Conservation (phyloP, 495 filamentous ascomycete genomes). For the Hypoxylon subgilvum region DNA sequence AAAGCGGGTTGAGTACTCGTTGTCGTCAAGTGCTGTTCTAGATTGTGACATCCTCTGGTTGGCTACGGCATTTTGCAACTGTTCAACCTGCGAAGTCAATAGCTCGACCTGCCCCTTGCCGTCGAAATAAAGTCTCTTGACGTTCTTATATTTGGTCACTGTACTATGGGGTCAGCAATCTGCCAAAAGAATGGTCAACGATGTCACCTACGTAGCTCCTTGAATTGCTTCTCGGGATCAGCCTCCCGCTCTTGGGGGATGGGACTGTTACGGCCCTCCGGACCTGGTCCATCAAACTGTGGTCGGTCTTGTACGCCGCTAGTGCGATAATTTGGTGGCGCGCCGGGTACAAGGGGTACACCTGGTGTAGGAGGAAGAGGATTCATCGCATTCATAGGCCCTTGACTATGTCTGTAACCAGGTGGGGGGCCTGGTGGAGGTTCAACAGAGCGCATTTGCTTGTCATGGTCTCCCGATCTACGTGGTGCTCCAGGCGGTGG, state of each 20-base stretch:
- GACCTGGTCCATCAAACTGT: constrained; percentile 47
- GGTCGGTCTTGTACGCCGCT: constrained; percentile 44
- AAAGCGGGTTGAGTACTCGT: constrained; percentile 89
- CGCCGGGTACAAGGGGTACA: constrained; percentile 26
- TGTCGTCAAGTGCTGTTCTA: constrained; percentile 93
- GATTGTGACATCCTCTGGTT: constrained; percentile 95
- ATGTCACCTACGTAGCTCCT: constrained; percentile 69
- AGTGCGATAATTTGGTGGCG: constrained; percentile 48
- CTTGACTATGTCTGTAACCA: constrained; percentile 56
- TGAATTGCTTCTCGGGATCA: constrained; percentile 61
- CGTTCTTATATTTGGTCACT: constrained; percentile 97
- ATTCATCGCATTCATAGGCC: constrained; percentile 48
- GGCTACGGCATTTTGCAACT: constrained; percentile 93
- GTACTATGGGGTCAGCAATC: constrained; percentile 22
- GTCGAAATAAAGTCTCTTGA: constrained; percentile 97
- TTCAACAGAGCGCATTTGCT: constrained; percentile 50
- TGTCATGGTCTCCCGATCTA: constrained; percentile 53
- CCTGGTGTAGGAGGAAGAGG: constrained; percentile 50
- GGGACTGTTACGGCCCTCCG: constrained; percentile 64
- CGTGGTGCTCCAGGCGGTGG: constrained; percentile 55
- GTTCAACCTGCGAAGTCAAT: constrained; percentile 86
- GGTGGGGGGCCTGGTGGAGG: constrained; percentile 55
- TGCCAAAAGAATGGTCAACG: neutral
- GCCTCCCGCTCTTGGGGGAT: constrained; percentile 61
- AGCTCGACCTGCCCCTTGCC: constrained; percentile 88